phyloP scores from a whole-genome alignment of 192 early-diverging fungal genomes.

The Rhizoclosmatium sp. region DNA sequence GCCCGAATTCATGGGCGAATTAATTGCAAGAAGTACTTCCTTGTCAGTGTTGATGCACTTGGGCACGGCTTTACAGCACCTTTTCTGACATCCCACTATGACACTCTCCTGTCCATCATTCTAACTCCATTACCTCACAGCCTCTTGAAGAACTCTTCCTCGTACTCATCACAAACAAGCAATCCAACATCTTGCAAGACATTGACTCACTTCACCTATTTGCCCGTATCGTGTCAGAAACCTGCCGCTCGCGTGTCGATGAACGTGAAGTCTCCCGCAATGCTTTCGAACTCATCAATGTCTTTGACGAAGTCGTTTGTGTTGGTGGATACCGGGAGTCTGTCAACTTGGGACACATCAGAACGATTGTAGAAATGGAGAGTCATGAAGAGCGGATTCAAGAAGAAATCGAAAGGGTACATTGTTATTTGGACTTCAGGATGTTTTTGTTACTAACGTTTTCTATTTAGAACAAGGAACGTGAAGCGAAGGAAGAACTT shows the following conservation, averaged over 20 bases:
- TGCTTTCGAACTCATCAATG: slow-evolving; percentile 87
- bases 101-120: too few relatives aligned
- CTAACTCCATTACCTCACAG: slow-evolving; percentile 39
- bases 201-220: slow-evolving; percentile 96
- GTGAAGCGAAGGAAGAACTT: slow-evolving; percentile 96
- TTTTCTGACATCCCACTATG: too few relatives aligned
- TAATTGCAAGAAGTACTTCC: too few relatives aligned
- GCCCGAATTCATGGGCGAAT: too few relatives aligned
- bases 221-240: slow-evolving; percentile 89
- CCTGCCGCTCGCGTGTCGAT: slow-evolving; percentile 79
- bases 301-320: slow-evolving; percentile 96
- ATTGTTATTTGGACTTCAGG: not conserved
- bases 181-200: slow-evolving; percentile 97
- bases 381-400: slow-evolving; percentile 97
- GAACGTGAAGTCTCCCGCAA: slow-evolving; percentile 86
- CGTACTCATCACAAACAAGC: slow-evolving; percentile 94
- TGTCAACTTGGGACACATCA: slow-evolving; percentile 89
- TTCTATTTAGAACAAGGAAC: slow-evolving; percentile 81
- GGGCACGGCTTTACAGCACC: too few relatives aligned
- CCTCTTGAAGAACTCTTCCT: slow-evolving; percentile 95
- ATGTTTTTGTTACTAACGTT: not conserved
- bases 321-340: slow-evolving; percentile 90
- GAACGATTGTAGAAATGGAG: slow-evolving; percentile 96
- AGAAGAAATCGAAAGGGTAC: slow-evolving; percentile 88
- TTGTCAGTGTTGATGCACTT: too few relatives aligned